phyloP scores from a whole-genome alignment of 23 red algal species.

The Pyropia yezoensis region DNA sequence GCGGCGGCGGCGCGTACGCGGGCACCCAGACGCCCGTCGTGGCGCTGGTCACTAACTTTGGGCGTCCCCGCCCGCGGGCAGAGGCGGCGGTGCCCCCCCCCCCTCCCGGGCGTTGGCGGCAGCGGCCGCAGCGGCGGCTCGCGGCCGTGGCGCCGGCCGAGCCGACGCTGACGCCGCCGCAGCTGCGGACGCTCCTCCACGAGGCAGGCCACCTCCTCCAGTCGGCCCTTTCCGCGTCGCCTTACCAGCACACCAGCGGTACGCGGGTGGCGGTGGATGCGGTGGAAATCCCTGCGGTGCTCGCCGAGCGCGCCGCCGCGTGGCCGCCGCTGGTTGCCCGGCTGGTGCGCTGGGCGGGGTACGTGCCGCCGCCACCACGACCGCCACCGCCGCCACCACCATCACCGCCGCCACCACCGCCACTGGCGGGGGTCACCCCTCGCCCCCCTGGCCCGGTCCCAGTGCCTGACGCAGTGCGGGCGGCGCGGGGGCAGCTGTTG shows the following conservation, averaged over 20 bases:
- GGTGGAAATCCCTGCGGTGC: conserved; percentile 83
- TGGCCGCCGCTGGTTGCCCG: no score
- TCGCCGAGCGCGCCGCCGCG: conserved; percentile 45
- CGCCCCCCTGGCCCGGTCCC: no score
- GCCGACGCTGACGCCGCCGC: conserved; percentile 32
- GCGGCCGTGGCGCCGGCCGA: background rate
- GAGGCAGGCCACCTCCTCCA: conserved; percentile 91
- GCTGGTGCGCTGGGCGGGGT: no score
- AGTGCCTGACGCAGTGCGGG: no score
- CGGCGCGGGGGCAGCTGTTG: no score
- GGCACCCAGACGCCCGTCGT: conserved; percentile 62
- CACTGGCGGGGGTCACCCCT: no score
- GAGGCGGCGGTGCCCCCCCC: conserved; percentile 2
- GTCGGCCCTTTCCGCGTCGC: conserved; percentile 70
- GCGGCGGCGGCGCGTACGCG: conserved; percentile 17
- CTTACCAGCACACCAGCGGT: conserved; percentile 85
- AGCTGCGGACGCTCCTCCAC: conserved; percentile 82
- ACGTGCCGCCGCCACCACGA: no score
- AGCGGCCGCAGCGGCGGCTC: background rate
- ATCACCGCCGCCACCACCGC: no score
- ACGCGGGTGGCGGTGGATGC: conserved; percentile 86
- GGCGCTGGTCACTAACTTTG: conserved; percentile 86
- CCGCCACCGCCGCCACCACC: no score
- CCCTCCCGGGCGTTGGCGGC: background rate
- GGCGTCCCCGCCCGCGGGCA: conserved; percentile 1